Evolutionary conservation across 345 rosid species (phyloP).

Genomic region (Linum trigynum): DNA sequence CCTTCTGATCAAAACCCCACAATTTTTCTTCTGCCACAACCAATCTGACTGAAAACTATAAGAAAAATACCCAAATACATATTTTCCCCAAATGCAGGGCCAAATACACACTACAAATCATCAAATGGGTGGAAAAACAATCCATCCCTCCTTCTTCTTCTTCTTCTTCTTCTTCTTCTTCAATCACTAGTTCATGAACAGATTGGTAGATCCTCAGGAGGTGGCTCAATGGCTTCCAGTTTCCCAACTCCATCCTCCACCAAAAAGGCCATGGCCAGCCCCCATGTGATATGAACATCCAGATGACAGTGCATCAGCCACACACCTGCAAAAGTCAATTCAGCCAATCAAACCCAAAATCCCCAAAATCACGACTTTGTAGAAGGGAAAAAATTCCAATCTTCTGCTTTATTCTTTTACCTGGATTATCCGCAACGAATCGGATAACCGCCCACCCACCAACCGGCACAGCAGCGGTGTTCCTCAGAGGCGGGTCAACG

Average conservation of each 20-base stretch:
- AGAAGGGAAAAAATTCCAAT: not conserved
- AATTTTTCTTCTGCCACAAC: not conserved
- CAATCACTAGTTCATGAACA: constrained; percentile 9
- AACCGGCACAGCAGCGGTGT: not conserved
- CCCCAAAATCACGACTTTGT: too few species aligned
- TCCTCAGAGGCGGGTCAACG: constrained; percentile 3
- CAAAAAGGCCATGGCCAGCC: constrained; percentile 24
- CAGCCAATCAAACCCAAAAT: too few species aligned
- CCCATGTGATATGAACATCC: constrained; percentile 28
- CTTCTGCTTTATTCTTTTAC: constrained; percentile 15
- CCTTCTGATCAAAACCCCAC: not conserved
- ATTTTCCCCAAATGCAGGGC: constrained; percentile 32
- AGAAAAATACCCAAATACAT: too few species aligned
- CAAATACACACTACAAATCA: constrained; percentile 8
- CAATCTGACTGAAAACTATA: too few species aligned
- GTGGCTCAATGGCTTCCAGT: constrained; percentile 19
- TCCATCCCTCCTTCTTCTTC: constrained; percentile 1
- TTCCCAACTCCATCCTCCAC: constrained; percentile 23
- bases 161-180: not conserved
- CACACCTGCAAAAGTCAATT: constrained; percentile 13
- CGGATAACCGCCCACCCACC: constrained; percentile 1
- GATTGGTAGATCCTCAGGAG: constrained; percentile 25
- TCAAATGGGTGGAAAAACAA: not conserved
- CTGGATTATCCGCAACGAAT: constrained; percentile 7
- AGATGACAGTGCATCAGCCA: constrained; percentile 30